phyloP scores from a whole-genome alignment of 2,329 filamentous ascomycete genomes.

The Anisogramma anomala region DNA sequence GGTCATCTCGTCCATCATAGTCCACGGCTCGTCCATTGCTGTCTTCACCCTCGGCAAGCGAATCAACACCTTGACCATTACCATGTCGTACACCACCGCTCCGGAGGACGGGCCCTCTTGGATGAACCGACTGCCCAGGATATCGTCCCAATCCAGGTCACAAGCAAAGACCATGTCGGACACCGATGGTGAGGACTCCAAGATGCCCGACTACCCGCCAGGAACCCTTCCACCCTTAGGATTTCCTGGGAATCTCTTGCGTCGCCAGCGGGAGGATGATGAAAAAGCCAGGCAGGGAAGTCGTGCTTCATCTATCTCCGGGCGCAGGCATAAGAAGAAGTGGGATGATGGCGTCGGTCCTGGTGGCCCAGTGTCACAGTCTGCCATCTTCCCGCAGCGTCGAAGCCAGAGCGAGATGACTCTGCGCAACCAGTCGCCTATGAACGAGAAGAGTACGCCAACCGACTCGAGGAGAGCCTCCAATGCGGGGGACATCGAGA shows the following conservation, averaged over 20 bases:
- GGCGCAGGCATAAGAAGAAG: conserved; percentile 54
- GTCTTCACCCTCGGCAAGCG: conserved; percentile 96
- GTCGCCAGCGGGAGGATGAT: conserved; percentile 70
- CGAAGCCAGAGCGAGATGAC: conserved; percentile 21
- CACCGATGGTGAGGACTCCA: conserved; percentile 55
- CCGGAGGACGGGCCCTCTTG: conserved; percentile 81
- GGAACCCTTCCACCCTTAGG: conserved; percentile 63
- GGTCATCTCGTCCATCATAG: conserved; percentile 85
- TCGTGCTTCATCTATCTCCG: conserved; percentile 47
- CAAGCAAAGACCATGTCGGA: conserved; percentile 78
- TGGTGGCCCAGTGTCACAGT: conserved; percentile 80
- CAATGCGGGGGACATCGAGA: conserved; percentile 18
- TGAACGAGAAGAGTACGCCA: conserved; percentile 18
- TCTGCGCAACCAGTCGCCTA: conserved; percentile 13
- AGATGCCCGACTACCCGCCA: conserved; percentile 48
- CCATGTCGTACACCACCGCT: conserved; percentile 88
- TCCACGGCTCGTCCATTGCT: conserved; percentile 95
- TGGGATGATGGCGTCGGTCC: conserved; percentile 63
- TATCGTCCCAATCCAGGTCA: conserved; percentile 59
- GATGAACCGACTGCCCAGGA: conserved; percentile 83
- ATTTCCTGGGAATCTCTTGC: conserved; percentile 64
- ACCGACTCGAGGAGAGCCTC: conserved; percentile 15
- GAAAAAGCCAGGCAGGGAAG: conserved; percentile 40
- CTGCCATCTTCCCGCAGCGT: conserved; percentile 67
- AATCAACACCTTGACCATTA: conserved; percentile 91